Conservation (phyloP, 106 monocot species). For the Acorus calamus region DNA sequence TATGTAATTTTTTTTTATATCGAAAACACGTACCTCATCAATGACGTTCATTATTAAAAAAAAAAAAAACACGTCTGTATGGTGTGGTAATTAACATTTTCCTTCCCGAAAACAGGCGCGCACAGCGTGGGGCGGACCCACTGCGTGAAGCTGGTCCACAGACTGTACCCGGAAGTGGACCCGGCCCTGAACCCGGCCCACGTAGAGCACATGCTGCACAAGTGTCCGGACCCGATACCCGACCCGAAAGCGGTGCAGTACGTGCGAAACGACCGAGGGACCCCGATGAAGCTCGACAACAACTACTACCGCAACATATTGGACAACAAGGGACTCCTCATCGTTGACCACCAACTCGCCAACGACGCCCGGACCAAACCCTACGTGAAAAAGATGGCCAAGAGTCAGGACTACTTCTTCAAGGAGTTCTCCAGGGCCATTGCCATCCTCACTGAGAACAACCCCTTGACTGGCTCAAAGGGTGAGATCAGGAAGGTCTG, state of each 20-base stretch:
- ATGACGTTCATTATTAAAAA: too few species aligned
- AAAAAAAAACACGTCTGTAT: too few species aligned
- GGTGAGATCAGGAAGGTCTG: constrained; percentile 64
- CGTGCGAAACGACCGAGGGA: constrained; percentile 67
- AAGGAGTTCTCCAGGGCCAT: constrained; percentile 50
- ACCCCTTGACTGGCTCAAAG: constrained; percentile 53
- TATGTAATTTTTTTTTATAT: too few species aligned
- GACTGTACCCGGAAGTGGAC: constrained; percentile 70
- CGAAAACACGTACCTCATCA: too few species aligned
- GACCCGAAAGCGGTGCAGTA: constrained; percentile 82
- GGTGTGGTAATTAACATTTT: too few species aligned
- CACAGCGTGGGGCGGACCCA: constrained; percentile 78
- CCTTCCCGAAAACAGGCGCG: constrained; percentile 16
- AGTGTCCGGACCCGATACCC: constrained; percentile 67
- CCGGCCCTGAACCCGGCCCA: constrained; percentile 57
- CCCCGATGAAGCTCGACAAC: constrained; percentile 79
- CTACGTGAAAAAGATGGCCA: constrained; percentile 69
- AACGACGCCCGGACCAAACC: constrained; percentile 39
- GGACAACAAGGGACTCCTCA: constrained; percentile 61
- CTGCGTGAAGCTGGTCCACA: constrained; percentile 76
- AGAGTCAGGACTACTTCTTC: constrained; percentile 75
- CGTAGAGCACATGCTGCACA: constrained; percentile 71
- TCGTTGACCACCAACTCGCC: constrained; percentile 65
- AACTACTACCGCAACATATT: constrained; percentile 84
- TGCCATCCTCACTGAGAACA: constrained; percentile 57